Conservation (phyloP, 108 stramenopile species). For the Pseudonitzschia multiseries region DNA sequence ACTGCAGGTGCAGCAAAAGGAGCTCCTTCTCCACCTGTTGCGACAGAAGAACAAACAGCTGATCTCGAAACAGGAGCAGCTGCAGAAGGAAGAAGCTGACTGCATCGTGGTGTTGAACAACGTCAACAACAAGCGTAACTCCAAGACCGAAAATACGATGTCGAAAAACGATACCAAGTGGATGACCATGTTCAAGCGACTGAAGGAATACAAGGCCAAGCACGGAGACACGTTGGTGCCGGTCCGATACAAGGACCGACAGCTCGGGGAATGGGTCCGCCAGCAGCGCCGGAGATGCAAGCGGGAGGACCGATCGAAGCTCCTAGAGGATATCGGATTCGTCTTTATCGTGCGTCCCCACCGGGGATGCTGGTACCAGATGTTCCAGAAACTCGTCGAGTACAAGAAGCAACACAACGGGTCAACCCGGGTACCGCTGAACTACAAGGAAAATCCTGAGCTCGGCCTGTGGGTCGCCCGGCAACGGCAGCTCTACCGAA, state of each 20-base stretch:
- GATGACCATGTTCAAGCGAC: neutral
- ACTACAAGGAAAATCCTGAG: neutral
- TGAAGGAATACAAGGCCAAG: neutral
- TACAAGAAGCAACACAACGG: neutral
- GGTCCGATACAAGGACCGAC: neutral
- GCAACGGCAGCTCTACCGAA: neutral
- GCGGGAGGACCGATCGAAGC: neutral
- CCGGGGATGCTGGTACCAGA: neutral
- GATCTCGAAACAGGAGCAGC: no score
- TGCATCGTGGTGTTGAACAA: no score
- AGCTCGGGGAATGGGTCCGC: conserved; percentile 4
- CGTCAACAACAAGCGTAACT: no score
- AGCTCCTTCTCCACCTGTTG: no score
- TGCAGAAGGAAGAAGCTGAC: no score
- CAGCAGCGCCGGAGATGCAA: neutral
- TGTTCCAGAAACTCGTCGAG: neutral
- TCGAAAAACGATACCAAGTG: neutral
- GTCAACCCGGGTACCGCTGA: neutral
- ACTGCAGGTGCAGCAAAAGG: no score
- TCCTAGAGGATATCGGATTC: neutral
- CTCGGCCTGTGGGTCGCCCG: neutral
- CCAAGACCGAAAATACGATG: no score
- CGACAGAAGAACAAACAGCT: no score
- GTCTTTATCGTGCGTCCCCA: neutral
- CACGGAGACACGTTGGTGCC: neutral